Conservation (phyloP, 2,329 filamentous ascomycete genomes). For the Sporothrix brunneoviolacea region DNA sequence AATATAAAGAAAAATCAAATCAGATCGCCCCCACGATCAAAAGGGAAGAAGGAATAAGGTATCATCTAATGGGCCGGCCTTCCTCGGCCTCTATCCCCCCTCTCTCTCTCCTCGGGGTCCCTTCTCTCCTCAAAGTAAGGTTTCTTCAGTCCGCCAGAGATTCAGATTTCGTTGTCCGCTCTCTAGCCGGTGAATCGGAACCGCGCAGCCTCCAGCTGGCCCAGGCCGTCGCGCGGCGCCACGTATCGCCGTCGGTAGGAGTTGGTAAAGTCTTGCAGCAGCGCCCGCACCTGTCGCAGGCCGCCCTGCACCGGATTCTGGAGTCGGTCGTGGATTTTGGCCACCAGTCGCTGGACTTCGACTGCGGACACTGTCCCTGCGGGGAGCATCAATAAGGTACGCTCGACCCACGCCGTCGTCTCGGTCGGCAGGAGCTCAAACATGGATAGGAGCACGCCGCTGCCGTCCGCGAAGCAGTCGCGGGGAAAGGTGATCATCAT, state of each 20-base stretch:
- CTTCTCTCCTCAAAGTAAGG: too few relatives aligned
- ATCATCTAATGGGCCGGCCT: too few relatives aligned
- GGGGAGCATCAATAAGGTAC: slow-evolving; percentile 77
- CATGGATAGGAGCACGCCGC: slow-evolving; percentile 80
- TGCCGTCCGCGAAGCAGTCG: slow-evolving; percentile 92
- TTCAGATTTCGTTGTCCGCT: too few relatives aligned
- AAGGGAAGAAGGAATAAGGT: too few relatives aligned
- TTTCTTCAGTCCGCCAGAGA: too few relatives aligned
- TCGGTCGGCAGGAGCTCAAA: slow-evolving; percentile 81
- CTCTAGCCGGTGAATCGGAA: slow-evolving; percentile 69
- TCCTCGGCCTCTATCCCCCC: too few relatives aligned
- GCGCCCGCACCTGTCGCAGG: slow-evolving; percentile 69
- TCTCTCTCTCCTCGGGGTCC: neutral
- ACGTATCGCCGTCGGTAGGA: slow-evolving; percentile 90
- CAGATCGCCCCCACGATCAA: too few relatives aligned
- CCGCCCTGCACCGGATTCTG: slow-evolving; percentile 29
- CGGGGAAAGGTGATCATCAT: slow-evolving; percentile 99
- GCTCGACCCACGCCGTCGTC: slow-evolving; percentile 74
- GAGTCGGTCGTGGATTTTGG: slow-evolving; percentile 66
- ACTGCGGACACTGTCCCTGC: slow-evolving; percentile 69
- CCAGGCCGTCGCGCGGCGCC: slow-evolving; percentile 86
- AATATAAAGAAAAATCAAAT: too few relatives aligned
- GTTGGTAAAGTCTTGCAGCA: slow-evolving; percentile 95
- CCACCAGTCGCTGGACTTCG: slow-evolving; percentile 75
- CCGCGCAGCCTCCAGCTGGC: slow-evolving; percentile 74